Evolutionary conservation across 2,329 filamentous ascomycete species (phyloP).

Genomic region (Dothistroma pini): DNA sequence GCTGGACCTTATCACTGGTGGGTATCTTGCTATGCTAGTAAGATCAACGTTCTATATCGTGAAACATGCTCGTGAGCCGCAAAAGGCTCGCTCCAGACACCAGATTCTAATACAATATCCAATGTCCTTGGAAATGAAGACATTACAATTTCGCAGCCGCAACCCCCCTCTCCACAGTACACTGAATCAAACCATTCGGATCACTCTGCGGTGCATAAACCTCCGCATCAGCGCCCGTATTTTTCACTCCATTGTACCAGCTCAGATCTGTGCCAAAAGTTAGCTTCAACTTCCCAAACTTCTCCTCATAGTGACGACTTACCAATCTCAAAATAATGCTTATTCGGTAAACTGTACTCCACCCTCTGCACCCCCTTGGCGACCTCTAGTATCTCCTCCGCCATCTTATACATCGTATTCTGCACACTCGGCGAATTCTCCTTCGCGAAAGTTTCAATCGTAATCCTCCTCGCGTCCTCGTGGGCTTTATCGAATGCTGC

Average conservation of each 20-base stretch:
- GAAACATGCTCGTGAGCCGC: background rate
- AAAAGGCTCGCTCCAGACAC: background rate
- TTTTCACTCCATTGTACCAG: constrained; percentile 95
- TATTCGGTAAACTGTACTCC: constrained; percentile 87
- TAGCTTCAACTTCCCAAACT: constrained; percentile 3
- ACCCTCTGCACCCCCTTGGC: constrained; percentile 70
- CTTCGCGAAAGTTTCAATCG: constrained; percentile 84
- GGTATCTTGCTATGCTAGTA: background rate
- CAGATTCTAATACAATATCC: background rate
- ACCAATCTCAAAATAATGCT: constrained; percentile 98
- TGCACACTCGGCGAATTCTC: constrained; percentile 93
- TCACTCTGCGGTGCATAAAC: constrained; percentile 91
- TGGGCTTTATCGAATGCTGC: constrained; percentile 75
- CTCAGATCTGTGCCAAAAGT: constrained; percentile 65
- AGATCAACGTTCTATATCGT: background rate
- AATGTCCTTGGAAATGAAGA: background rate
- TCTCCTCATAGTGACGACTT: constrained; percentile 39
- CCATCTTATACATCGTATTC: constrained; percentile 99
- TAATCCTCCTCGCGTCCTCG: constrained; percentile 73
- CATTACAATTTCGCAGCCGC: constrained; percentile 24
- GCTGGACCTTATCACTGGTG: background rate
- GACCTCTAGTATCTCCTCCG: constrained; percentile 73
- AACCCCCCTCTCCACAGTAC: constrained; percentile 67
- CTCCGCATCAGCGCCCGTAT: constrained; percentile 91
- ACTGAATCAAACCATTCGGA: constrained; percentile 94